Conservation (phyloP, 805 yeast genomes). For the Zygosaccharomyces bailii region DNA sequence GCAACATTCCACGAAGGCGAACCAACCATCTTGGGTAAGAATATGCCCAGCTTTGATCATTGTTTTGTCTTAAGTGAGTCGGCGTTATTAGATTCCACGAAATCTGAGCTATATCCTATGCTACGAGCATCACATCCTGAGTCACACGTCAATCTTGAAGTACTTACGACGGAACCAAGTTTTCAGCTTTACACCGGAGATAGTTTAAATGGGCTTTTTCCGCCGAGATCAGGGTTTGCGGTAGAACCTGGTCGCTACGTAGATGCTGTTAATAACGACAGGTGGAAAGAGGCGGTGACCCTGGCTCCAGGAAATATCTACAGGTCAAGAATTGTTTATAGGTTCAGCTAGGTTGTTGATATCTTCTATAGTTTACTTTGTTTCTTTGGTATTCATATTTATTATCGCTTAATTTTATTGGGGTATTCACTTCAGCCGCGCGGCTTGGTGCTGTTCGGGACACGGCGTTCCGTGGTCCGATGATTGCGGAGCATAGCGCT, state of each 20-base stretch:
- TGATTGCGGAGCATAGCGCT: background rate
- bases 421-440: no score
- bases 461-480: constrained; percentile 4
- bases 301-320: constrained; percentile 49
- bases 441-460: no score
- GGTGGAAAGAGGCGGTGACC: constrained; percentile 50
- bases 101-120: constrained; percentile 38
- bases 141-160: constrained; percentile 41
- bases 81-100: constrained; percentile 43
- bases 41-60: constrained; percentile 42
- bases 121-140: constrained; percentile 46
- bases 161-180: constrained; percentile 59
- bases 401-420: background rate
- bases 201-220: constrained; percentile 40
- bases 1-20: constrained; percentile 26
- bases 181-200: constrained; percentile 67
- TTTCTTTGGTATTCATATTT: background rate
- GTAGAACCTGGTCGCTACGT: constrained; percentile 59
- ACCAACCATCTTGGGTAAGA: constrained; percentile 30
- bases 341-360: no score
- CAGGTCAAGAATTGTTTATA: constrained; percentile 43
- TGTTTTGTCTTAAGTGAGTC: constrained; percentile 43
- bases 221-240: constrained; percentile 51
- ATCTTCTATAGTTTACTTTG: constrained; percentile 12
- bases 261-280: constrained; percentile 47